Evolutionary conservation across 2,329 filamentous ascomycete species (phyloP).

Genomic region (Penicillium italicum): DNA sequence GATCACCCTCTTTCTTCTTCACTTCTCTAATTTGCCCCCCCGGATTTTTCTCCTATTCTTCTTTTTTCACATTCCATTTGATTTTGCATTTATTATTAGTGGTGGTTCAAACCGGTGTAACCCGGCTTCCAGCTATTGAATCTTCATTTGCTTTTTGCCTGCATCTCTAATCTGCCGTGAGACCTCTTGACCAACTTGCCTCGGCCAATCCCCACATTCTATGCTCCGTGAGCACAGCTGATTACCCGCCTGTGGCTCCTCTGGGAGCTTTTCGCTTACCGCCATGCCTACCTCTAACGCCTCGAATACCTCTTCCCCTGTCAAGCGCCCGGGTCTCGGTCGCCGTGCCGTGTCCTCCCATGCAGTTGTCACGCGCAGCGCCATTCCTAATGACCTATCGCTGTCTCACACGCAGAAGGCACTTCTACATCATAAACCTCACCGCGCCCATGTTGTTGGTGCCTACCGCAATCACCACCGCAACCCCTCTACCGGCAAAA

Average conservation of each 20-base stretch:
- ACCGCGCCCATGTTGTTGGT: slow-evolving; percentile 44
- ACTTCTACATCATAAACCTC: slow-evolving; percentile 34
- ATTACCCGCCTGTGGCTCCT: slow-evolving; percentile 21
- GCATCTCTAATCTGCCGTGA: slow-evolving; percentile 24
- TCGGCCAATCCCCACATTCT: slow-evolving; percentile 27
- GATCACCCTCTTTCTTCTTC: slow-evolving; percentile 10
- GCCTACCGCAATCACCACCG: slow-evolving; percentile 41
- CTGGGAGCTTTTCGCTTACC: slow-evolving; percentile 15
- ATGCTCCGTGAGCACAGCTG: slow-evolving; percentile 19
- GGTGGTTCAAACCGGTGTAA: background rate
- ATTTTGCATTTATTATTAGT: background rate
- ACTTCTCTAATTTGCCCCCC: slow-evolving; percentile 2
- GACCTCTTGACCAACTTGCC: slow-evolving; percentile 18
- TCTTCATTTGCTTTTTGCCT: slow-evolving; percentile 24
- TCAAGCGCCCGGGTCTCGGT: slow-evolving; percentile 40
- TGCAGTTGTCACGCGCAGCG: slow-evolving; percentile 36
- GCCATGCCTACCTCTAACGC: slow-evolving; percentile 22
- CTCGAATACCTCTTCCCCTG: slow-evolving; percentile 35
- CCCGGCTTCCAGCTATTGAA: slow-evolving; percentile 15
- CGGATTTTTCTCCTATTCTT: background rate
- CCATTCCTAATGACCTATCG: slow-evolving; percentile 32
- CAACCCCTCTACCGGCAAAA: slow-evolving; percentile 45
- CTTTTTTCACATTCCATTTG: background rate
- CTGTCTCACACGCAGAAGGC: slow-evolving; percentile 33
- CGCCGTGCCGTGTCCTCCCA: slow-evolving; percentile 42